Base-by-base conservation (phyloP, 352 stramenopile genomes). In the Thalassiosira mediterranea region DNA sequence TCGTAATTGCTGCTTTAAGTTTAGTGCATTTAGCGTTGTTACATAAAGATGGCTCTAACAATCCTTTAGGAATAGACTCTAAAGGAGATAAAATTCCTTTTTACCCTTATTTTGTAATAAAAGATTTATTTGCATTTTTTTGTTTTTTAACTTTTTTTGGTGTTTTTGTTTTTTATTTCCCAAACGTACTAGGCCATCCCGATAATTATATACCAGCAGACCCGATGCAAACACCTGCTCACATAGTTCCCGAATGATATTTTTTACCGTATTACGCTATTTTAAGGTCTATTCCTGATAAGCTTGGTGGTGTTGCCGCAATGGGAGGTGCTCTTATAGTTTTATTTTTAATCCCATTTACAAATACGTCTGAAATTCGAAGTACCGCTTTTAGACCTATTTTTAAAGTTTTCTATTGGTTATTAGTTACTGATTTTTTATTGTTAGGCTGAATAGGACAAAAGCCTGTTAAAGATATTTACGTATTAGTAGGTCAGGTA, bases 191-290 rank as follows among this genome's bases (percentile, higher is more conserved):
- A 77, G 81, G 81, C 40, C 81, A 89, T 62, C 69, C 76, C 21
- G 81, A 89, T 74, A 88, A 88, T 79, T 88, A 88, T 79, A 88
- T 89, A 72, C 68, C 79, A 71, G 83, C 83, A 67, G 83, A 90
- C 77, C 78, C 77, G 47, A 87, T 90, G 63, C 70, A 86, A 81
- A 90, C 82, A 48, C 83, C 83, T 53, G 74, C 83, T 21, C 83
- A 90, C 73, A 90, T 90, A 76, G 83, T 90, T 3, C 83, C 83
- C 46, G 83, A 90, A 74, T 90, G 83, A 76, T 90, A 90, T 60
- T 88, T 90, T 90, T 84, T 89, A 46, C 76, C 81, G 47, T 89
- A 90, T 81, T 90, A 90, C 81, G 83, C 83, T 40, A 90, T 90
- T 87, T 84, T 90, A 69, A 70, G 83, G 52, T 90, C 84, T 73